Evolutionary conservation across 1,284 basidiomycete genomes (phyloP).

Genomic region (Tetrapyrgos nigripes): DNA sequence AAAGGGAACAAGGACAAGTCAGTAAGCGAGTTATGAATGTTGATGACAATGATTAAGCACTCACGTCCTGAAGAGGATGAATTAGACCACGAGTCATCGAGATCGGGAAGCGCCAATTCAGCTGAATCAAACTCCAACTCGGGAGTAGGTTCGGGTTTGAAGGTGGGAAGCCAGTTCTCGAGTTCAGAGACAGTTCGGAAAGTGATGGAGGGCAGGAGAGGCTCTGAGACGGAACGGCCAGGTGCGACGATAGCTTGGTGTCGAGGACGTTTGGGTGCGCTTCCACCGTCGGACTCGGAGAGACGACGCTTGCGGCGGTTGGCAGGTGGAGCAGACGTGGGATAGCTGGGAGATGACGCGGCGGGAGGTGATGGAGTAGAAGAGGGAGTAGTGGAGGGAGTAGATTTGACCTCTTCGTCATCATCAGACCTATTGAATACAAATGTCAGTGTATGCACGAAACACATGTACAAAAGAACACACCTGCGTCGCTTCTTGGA

Average conservation of each 20-base stretch:
- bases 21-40: too few relatives aligned
- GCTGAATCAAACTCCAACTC: neutral
- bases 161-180: neutral
- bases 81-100: neutral
- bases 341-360: neutral
- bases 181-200: neutral
- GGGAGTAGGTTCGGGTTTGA: neutral
- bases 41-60: neutral
- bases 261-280: neutral
- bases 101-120: neutral
- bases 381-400: neutral
- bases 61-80: neutral
- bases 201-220: too few relatives aligned
- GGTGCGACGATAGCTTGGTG: neutral
- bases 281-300: neutral
- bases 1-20: neutral
- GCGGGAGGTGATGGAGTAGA: neutral
- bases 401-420: neutral
- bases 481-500: slow-evolving; percentile 1
- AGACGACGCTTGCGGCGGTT: neutral
- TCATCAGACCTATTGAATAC: neutral
- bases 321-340: neutral
- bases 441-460: neutral
- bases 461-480: neutral
- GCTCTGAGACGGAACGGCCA: neutral